A percentile compares a stretch with the other conserved stretches of the same genome.
These are phyloP conservation scores for Colletotrichum viniferum DNA, from an alignment of 2,329 filamentous ascomycete genomes.

Conservation along the genomic window DNA sequence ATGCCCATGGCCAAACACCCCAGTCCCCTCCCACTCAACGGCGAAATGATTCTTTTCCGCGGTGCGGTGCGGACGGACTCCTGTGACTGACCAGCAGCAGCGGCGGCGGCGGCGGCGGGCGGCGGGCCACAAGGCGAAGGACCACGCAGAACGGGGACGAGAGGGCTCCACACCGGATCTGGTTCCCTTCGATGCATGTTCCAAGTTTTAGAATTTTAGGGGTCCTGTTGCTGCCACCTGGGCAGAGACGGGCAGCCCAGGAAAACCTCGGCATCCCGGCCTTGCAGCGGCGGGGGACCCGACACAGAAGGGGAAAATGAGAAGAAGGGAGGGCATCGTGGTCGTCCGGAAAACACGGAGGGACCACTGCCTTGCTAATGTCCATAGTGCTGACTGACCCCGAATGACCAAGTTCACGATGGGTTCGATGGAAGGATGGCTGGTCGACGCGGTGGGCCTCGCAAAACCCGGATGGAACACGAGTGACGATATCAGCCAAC, in stretches of 20 bases:
- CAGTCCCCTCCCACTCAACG: not conserved
- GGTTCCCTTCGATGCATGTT: conserved; percentile 12
- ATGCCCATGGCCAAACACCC: not conserved
- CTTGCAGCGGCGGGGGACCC: not conserved
- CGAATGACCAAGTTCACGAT: not conserved
- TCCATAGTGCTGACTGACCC: not conserved
- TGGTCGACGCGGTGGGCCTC: conserved; percentile 10
- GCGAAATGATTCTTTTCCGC: not conserved
- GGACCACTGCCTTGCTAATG: not conserved
- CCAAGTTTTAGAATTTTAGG: conserved; percentile 16
- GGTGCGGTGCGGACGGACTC: not conserved
- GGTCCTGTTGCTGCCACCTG: conserved; percentile 4
- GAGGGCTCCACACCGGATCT: conserved; percentile 1
- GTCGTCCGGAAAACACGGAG: not conserved
- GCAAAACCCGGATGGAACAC: conserved; percentile 11
- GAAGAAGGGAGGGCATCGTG: not conserved
- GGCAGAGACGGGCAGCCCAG: not conserved
- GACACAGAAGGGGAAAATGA: not conserved
- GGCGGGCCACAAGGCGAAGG: not conserved
- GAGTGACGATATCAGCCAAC: conserved; percentile 12
- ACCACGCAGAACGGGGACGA: not conserved
- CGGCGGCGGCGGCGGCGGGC: not conserved
- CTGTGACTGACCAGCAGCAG: not conserved
- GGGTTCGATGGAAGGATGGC: not conserved
- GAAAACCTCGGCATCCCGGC: conserved; percentile 10